Base-by-base conservation (phyloP, 306 rosid genomes). In the Begonia loranthoides region DNA sequence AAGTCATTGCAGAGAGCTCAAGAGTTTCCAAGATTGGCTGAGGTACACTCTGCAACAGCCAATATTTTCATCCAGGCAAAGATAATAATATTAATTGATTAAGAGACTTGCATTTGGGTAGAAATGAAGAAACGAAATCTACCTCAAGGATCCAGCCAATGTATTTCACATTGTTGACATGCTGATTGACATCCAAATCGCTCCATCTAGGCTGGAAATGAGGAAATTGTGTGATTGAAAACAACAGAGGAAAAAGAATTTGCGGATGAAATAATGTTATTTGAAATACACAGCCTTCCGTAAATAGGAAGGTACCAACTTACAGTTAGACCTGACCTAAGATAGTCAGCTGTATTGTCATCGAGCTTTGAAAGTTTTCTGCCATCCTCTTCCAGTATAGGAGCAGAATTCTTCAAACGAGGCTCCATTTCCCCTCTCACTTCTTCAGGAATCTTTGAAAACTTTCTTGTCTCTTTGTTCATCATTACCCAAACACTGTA, bases 1-100 rank as follows among this genome's bases (percentile, higher is more conserved):
- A 50, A 50, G 90, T 78, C 82, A 87, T 41, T 16, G 84, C 16
- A 21, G 67, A 55, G 9, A 87, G 87, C 72, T 80, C 94, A 12
- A 75, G 89, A 66, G 89, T 87, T 84, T 87, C 96, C 79, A 83
- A 46, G 65, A 87, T 80, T 51, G 80, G 36, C 57, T 62, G 84
- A 0, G 96, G 96, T 64, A 94, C 87, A 80, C 94, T 83, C 96
- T 87, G 82, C 43, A 39, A 39, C 43, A 6, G 10, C 43, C 43
- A 39, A 5, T 39, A 5, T 10, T 5, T 39, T 39, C 43, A 5
- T 39, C 43, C 43, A 39, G 10, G 6, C 43, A 46, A n/a, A n/a
- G n/a, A n/a, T n/a, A n/a, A n/a, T n/a, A n/a, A n/a, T n/a, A n/a
- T n/a, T n/a, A n/a, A n/a, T n/a, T n/a, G n/a, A n/a, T n/a, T n/a